These are phyloP conservation scores for Colletotrichum sp. DNA, from an alignment of 2,329 filamentous ascomycete genomes.

Conservation along the genomic window DNA sequence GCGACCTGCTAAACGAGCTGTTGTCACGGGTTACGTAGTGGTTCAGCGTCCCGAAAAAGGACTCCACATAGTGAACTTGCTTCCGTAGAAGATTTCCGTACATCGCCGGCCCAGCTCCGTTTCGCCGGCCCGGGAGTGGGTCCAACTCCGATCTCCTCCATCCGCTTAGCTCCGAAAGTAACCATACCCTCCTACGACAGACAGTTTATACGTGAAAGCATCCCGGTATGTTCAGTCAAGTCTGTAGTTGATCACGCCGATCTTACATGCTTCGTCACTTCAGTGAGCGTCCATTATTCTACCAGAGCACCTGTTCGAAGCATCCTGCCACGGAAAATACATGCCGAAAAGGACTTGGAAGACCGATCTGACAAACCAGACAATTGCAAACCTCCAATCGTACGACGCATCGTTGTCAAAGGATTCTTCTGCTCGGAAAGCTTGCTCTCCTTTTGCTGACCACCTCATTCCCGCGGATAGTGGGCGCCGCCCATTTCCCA, in stretches of 20 bases:
- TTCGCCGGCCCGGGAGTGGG: background rate
- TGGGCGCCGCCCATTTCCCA: background rate
- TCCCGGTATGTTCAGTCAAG: background rate
- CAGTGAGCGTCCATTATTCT: background rate
- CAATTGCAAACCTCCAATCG: background rate
- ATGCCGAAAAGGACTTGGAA: background rate
- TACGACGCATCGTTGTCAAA: background rate
- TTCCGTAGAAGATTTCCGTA: background rate
- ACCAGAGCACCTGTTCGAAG: background rate
- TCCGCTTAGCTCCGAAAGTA: background rate
- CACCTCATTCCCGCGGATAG: background rate
- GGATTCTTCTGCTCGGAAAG: background rate
- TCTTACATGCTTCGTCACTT: background rate
- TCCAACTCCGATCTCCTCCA: fast-evolving
- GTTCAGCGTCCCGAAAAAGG: fast-evolving
- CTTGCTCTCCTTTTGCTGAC: background rate
- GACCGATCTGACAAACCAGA: background rate
- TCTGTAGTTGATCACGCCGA: fast-evolving
- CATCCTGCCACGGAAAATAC: background rate
- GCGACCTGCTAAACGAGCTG: fast-evolving
- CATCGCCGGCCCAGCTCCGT: background rate
- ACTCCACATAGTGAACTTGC: fast-evolving
- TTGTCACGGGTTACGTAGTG: fast-evolving
- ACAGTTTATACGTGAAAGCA: fast-evolving
- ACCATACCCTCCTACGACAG: background rate